Evolutionary conservation across 2,329 filamentous ascomycete species (phyloP).

Genomic region (Microdochium paspali): DNA sequence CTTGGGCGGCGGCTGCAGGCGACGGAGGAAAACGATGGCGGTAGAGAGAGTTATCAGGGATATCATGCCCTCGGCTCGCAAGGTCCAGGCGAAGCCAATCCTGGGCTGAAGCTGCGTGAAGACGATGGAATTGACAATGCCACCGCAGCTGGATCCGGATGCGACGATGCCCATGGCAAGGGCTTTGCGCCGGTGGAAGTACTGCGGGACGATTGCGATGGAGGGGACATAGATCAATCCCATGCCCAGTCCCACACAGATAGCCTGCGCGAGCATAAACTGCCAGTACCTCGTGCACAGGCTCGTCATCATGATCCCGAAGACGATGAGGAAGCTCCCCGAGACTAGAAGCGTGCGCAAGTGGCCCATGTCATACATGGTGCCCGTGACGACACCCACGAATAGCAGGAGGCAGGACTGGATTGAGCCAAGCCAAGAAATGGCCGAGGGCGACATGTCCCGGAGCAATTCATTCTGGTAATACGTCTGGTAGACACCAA

Average conservation of each 20-base stretch:
- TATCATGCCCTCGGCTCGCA: conserved; percentile 39
- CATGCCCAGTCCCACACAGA: conserved; percentile 38
- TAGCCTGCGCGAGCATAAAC: conserved; percentile 36
- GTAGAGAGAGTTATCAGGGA: conserved; percentile 31
- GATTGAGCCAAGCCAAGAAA: conserved; percentile 27
- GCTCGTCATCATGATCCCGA: conserved; percentile 32
- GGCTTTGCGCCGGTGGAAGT: conserved; percentile 45
- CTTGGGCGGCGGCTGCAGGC: conserved; percentile 18
- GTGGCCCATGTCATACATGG: conserved; percentile 27
- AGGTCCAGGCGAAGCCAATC: conserved; percentile 41
- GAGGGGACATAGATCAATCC: conserved; percentile 48
- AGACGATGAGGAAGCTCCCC: conserved; percentile 21
- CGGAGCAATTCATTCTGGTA: conserved; percentile 17
- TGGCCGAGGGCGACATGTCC: conserved; percentile 14
- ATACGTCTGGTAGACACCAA: conserved; percentile 25
- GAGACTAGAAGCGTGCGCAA: conserved; percentile 24
- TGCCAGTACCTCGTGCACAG: conserved; percentile 38
- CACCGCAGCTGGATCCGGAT: conserved; percentile 45
- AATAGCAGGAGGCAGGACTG: conserved; percentile 18
- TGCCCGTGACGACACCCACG: conserved; percentile 17
- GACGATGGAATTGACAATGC: conserved; percentile 41
- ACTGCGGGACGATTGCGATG: conserved; percentile 51
- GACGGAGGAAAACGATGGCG: conserved; percentile 18
- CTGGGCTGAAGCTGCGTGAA: conserved; percentile 30
- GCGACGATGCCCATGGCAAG: conserved; percentile 51